phyloP scores from a whole-genome alignment of 768 basidiomycete species.

The Pluteus cervinus region DNA sequence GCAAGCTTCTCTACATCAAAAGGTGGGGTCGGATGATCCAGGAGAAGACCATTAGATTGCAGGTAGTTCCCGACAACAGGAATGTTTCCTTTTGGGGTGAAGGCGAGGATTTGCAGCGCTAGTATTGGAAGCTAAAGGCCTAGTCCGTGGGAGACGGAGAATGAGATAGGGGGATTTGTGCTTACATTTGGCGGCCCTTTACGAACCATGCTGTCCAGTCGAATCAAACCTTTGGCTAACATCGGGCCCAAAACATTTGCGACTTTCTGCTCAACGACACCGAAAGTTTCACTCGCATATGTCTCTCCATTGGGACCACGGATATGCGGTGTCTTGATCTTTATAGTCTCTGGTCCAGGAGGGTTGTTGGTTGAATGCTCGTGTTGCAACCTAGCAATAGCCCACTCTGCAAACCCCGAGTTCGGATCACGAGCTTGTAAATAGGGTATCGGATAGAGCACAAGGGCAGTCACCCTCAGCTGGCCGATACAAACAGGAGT shows the following conservation, averaged over 20 bases:
- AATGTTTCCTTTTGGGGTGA: conserved; percentile 93
- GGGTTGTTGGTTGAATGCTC: conserved; percentile 57
- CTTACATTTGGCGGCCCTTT: conserved; percentile 60
- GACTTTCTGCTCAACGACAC: conserved; percentile 81
- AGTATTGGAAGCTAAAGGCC: conserved; percentile 67
- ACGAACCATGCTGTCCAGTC: conserved; percentile 71
- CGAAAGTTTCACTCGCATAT: conserved; percentile 63
- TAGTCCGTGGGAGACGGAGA: conserved; percentile 1
- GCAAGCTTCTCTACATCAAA: conserved; percentile 56
- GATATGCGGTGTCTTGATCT: conserved; percentile 61
- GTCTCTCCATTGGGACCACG: conserved; percentile 49
- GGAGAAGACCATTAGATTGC: conserved; percentile 56
- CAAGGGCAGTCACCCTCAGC: conserved; percentile 73
- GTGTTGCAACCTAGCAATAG: conserved; percentile 61
- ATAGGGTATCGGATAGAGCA: conserved; percentile 78
- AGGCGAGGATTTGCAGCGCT: conserved; percentile 80
- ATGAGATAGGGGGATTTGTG: conserved; percentile 4
- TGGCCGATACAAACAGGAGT: conserved; percentile 88
- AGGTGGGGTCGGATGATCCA: conserved; percentile 74
- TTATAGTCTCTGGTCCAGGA: conserved; percentile 63
- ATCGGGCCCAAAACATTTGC: conserved; percentile 76
- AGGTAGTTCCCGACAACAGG: conserved; percentile 74
- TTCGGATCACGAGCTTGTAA: conserved; percentile 39
- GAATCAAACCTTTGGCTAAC: conserved; percentile 78
- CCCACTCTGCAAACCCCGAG: conserved; percentile 53